These are phyloP conservation scores for Triangularia setosa DNA, from an alignment of 2,329 filamentous ascomycete species.

Conservation along the genomic window DNA sequence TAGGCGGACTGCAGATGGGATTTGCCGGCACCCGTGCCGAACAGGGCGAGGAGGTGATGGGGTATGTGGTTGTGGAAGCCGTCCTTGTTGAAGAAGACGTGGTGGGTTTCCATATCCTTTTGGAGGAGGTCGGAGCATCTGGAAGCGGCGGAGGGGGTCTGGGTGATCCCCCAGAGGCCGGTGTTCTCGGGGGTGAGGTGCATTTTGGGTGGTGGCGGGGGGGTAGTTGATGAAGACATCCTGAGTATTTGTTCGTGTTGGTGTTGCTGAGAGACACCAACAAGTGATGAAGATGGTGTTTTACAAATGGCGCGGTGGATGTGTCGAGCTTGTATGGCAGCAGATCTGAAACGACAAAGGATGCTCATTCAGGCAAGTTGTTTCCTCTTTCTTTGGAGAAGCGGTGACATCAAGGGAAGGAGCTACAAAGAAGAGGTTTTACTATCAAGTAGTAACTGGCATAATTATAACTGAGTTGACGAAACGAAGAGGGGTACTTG, in stretches of 20 bases:
- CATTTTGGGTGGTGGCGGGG: slow-evolving; percentile 42
- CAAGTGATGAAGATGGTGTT: neutral
- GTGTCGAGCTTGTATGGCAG: too few relatives aligned
- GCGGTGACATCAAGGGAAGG: neutral
- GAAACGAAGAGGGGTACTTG: neutral
- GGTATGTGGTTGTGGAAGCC: slow-evolving; percentile 81
- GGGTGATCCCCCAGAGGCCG: slow-evolving; percentile 44
- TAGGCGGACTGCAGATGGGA: slow-evolving; percentile 61
- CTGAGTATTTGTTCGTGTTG: neutral
- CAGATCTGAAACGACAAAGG: neutral
- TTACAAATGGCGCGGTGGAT: too few relatives aligned
- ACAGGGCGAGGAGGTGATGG: slow-evolving; percentile 74
- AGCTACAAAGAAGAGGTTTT: neutral
- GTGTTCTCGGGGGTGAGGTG: slow-evolving; percentile 45
- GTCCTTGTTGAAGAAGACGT: slow-evolving; percentile 73
- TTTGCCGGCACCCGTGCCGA: slow-evolving; percentile 65
- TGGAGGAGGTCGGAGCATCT: slow-evolving; percentile 68
- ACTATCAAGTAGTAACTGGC: neutral
- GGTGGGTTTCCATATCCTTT: slow-evolving; percentile 67
- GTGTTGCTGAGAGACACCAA: neutral
- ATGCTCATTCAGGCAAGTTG: neutral
- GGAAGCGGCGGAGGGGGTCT: slow-evolving; percentile 56
- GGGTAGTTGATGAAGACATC: neutral
- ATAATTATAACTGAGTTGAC: too few relatives aligned
- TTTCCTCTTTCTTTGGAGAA: neutral